phyloP scores from a whole-genome alignment of 768 basidiomycete genomes.

The Mycena galericulata region DNA sequence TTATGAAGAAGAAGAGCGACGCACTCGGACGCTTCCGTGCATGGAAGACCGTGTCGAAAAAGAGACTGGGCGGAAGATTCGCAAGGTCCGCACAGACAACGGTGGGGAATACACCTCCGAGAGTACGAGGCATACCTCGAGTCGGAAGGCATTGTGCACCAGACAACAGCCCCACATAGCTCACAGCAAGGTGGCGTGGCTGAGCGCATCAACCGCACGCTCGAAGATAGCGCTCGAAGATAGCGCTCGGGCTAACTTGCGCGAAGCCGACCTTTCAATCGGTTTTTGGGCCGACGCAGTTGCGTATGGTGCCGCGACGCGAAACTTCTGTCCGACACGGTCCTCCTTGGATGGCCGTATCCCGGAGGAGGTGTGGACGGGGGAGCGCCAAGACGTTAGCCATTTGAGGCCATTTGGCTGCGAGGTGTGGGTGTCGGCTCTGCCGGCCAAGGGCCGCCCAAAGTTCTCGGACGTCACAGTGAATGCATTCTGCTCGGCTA shows the following conservation, averaged over 20 bases:
- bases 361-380: conserved; percentile 2
- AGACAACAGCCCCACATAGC: background rate
- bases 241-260: background rate
- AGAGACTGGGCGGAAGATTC: background rate
- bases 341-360: conserved; percentile 8
- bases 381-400: background rate
- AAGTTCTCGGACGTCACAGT: background rate
- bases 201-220: background rate
- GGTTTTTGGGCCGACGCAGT: conserved; percentile 9
- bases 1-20: background rate
- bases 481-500: background rate
- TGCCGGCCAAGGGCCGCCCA: background rate
- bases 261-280: background rate
- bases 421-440: background rate
- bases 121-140: background rate
- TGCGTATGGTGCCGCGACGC: background rate
- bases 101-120: background rate
- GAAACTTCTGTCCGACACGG: conserved; percentile 5
- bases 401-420: conserved; percentile 5
- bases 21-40: background rate
- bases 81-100: background rate
- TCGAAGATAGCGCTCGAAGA: no score
- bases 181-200: conserved; percentile 3
- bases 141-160: conserved; percentile 1
- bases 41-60: conserved; percentile 9